phyloP scores from a whole-genome alignment of 1,284 basidiomycete genomes.

The Cryptococcus sp. region DNA sequence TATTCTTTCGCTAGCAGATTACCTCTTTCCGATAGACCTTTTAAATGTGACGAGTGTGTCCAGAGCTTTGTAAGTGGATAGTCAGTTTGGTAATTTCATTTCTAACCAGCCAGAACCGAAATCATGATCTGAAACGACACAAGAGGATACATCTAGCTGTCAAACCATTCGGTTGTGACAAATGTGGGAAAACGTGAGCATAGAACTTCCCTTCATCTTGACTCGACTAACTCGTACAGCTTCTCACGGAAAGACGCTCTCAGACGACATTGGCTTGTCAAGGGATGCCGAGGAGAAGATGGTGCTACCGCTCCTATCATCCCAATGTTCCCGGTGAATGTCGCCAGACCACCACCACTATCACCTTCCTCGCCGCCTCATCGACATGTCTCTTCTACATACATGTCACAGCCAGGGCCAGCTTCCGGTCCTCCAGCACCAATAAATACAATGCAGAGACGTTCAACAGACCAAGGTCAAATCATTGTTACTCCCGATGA shows the following conservation, averaged over 20 bases:
- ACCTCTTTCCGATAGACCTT: constrained; percentile 42
- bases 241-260: constrained; percentile 51
- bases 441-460: constrained; percentile 29
- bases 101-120: constrained; percentile 39
- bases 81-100: neutral
- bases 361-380: constrained; percentile 33
- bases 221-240: constrained; percentile 8
- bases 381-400: constrained; percentile 3
- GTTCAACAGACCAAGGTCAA: constrained; percentile 30
- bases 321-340: constrained; percentile 34
- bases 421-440: constrained; percentile 35
- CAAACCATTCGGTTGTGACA: constrained; percentile 48
- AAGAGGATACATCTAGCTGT: constrained; percentile 49
- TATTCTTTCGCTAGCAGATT: constrained; percentile 33
- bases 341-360: constrained; percentile 24
- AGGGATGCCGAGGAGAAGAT: constrained; percentile 47
- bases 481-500: constrained; percentile 42
- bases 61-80: constrained; percentile 44
- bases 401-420: constrained; percentile 17
- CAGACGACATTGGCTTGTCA: constrained; percentile 49
- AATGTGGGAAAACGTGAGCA: constrained; percentile 48
- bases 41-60: constrained; percentile 49
- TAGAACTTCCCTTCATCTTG: neutral
- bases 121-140: constrained; percentile 50
- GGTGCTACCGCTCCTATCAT: constrained; percentile 40